Evolutionary conservation across 2,329 filamentous ascomycete genomes (phyloP).

Genomic region (Coniochaeta ligniaria): DNA sequence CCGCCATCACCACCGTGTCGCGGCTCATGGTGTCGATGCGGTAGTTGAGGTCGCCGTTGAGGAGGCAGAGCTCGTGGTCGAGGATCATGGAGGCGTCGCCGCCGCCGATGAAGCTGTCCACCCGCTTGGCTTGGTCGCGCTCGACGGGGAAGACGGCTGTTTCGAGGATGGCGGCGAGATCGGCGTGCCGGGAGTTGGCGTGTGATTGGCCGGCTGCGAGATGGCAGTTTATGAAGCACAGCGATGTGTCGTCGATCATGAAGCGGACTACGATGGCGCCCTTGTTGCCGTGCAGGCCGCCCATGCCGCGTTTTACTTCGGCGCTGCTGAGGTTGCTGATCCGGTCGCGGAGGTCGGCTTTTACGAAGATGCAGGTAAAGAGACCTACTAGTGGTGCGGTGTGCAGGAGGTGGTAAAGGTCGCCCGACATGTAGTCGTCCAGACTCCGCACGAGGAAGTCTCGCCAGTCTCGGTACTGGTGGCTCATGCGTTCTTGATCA

Average conservation of each 20-base stretch:
- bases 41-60: constrained; percentile 97
- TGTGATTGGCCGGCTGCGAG: constrained; percentile 88
- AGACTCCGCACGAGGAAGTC: constrained; percentile 79
- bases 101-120: constrained; percentile 81
- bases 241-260: constrained; percentile 82
- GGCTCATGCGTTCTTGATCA: constrained; percentile 87
- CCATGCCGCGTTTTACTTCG: constrained; percentile 94
- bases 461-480: constrained; percentile 94
- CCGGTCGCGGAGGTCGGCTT: constrained; percentile 65
- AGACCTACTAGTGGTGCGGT: constrained; percentile 86
- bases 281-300: constrained; percentile 92
- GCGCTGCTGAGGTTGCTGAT: constrained; percentile 72
- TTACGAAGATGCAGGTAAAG: constrained; percentile 94
- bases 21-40: constrained; percentile 96
- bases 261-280: constrained; percentile 91
- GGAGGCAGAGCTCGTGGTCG: constrained; percentile 93
- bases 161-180: constrained; percentile 85
- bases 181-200: constrained; percentile 85
- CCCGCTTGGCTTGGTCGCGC: constrained; percentile 56
- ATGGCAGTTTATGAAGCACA: constrained; percentile 98
- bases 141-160: constrained; percentile 66
- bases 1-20: constrained; percentile 81
- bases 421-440: constrained; percentile 74
- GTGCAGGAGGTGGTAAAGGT: constrained; percentile 79
- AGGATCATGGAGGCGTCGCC: constrained; percentile 92